These are phyloP conservation scores for Aureobasidium uvarum DNA, from an alignment of 2,329 filamentous ascomycete genomes.

Conservation along the genomic window DNA sequence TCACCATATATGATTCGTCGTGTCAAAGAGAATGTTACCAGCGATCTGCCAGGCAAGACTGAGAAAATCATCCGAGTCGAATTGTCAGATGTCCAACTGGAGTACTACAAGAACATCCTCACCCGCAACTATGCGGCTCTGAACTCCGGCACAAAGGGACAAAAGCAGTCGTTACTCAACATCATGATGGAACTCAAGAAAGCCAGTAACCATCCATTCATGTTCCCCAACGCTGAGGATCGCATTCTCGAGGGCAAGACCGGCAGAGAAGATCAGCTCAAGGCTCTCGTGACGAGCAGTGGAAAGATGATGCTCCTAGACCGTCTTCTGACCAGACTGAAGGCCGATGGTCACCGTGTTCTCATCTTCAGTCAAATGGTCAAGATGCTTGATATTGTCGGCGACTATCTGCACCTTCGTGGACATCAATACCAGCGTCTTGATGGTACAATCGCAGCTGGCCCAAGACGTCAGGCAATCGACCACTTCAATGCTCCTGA, in stretches of 20 bases:
- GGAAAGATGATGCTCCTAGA: constrained; percentile 99
- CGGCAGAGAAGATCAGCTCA: constrained; percentile 84
- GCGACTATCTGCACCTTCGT: constrained; percentile 87
- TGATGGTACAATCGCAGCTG: constrained; percentile 90
- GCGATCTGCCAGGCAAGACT: constrained; percentile 91
- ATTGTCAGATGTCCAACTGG: constrained; percentile 89
- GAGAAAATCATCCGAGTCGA: constrained; percentile 99
- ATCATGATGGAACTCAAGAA: constrained; percentile 99
- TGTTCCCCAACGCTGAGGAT: constrained; percentile 93
- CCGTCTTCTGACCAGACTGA: constrained; percentile 89
- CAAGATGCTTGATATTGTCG: constrained; percentile 93
- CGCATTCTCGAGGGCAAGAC: constrained; percentile 70
- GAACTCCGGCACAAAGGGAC: constrained; percentile 83
- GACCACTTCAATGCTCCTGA: constrained; percentile 98
- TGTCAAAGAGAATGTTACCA: constrained; percentile 96
- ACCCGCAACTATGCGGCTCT: constrained; percentile 94
- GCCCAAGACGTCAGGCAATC: constrained; percentile 85
- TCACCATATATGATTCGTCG: constrained; percentile 92
- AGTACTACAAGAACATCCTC: constrained; percentile 98
- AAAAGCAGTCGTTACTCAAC: constrained; percentile 93
- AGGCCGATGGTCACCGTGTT: constrained; percentile 89
- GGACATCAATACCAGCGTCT: constrained; percentile 95
- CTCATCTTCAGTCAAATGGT: constrained; percentile 99
- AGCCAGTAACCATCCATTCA: constrained; percentile 97
- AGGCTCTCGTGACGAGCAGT: constrained; percentile 91